Evolutionary conservation across 768 basidiomycete genomes (phyloP), one percentile per base, ranked within the genome.

Genomic region (Pulveroboletus ravenelii): DNA sequence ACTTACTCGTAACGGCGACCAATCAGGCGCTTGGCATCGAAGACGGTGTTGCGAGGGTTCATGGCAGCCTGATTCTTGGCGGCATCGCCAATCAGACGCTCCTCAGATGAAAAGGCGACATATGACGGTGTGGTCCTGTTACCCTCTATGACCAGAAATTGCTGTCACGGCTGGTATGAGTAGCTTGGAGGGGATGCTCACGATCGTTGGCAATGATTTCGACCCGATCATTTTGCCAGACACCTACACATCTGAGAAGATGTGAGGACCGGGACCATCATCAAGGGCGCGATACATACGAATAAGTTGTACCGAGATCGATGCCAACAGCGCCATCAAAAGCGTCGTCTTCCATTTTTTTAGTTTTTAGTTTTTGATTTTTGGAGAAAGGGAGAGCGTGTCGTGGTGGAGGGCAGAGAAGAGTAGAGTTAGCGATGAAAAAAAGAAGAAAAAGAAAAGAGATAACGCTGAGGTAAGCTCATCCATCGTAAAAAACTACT

Each of bases 181-280:
- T 48, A 41, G 34, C 18, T 29, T 44, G 10, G 47, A 47, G 50
- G 39, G 34, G 13, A 47, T 42, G 77, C 89, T 72, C 61, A 91
- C 88, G 91, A 80, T 93, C 91, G 65, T 93, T 93, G 76, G 91
- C 87, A 70, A 97, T 97, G 78, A 97, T 97, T 74, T 98, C 94
- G 64, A 98, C 94, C 65, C 95, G 93, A 82, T 98, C 95, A 73
- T 96, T 93, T 81, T 95, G 92, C 94, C 94, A 97, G 66, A 98
- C 93, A 78, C 93, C 95, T 62, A 97, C 95, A 71, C 94, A 98
- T 42, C 93, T 95, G 61, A 34, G 63, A 46, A 61, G 48, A 54
- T 48, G 52, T 56, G 48, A 61, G 62, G 63, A 12, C 47, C 25
- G 31, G 25, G 41, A 58, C 56, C 64, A 65, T 55, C 44, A 51